Evolutionary conservation across 1,284 basidiomycete species (phyloP).

Genomic region (Microbotryum scabiosae): DNA sequence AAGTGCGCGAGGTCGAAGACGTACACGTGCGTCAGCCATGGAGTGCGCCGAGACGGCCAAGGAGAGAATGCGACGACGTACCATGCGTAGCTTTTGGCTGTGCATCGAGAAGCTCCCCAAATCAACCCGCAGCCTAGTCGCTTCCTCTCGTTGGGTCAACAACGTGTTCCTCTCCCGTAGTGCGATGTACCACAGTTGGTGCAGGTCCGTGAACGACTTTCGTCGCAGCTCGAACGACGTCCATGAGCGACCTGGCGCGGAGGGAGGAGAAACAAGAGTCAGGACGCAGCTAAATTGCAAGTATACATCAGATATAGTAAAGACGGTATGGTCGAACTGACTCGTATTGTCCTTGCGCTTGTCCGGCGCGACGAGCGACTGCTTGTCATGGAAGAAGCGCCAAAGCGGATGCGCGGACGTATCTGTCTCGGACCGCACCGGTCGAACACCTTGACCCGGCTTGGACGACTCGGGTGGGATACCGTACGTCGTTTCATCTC

Average conservation of each 20-base stretch:
- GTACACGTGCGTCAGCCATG: too few relatives aligned
- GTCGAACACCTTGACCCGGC: too few relatives aligned
- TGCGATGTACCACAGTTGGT: conserved; percentile 85
- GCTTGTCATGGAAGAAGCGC: conserved; percentile 33
- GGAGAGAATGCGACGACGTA: conserved; percentile 3
- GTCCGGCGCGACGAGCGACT: conserved; percentile 27
- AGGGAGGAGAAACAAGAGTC: not conserved
- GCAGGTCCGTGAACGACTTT: conserved; percentile 84
- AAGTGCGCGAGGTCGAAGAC: not conserved
- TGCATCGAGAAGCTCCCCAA: conserved; percentile 17
- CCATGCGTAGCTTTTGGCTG: conserved; percentile 21
- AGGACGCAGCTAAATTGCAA: too few relatives aligned
- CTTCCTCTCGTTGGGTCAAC: conserved; percentile 74
- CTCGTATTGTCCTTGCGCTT: conserved; percentile 25
- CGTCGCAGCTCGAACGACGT: conserved; percentile 68
- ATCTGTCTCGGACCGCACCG: conserved; percentile 10
- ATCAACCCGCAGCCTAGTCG: conserved; percentile 52
- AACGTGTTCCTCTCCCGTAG: conserved; percentile 79
- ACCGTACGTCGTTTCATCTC: conserved; percentile 32
- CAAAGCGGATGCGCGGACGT: conserved; percentile 30
- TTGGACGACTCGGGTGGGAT: conserved; percentile 18
- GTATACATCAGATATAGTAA: too few relatives aligned
- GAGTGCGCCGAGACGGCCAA: not conserved
- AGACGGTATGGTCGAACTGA: conserved; percentile 3
- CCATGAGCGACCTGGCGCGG: conserved; percentile 69